Base-by-base conservation (phyloP, 2,329 filamentous ascomycete species). In the Exophiala sp. region DNA sequence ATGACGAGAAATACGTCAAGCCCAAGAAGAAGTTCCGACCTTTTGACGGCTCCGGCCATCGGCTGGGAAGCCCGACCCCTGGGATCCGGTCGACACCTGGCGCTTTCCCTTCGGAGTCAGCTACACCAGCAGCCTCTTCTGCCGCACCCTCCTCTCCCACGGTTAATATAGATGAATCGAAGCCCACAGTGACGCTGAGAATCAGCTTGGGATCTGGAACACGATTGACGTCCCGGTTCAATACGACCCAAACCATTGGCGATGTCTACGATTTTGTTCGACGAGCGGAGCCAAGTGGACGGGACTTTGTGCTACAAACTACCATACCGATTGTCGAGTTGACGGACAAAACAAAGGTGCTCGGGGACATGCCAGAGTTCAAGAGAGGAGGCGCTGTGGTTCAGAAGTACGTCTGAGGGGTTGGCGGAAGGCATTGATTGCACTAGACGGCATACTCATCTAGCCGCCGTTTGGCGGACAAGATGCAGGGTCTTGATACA, bases 311-410 rank as follows among this genome's bases (percentile, higher is more conserved):
- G 2, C 66, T 84, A 52, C 81, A 82, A 76, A 83, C 80, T 3
- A 83, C 80, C 0, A 83, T 84, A 63, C 81, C 81, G 0, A 81
- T 73, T 50, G 81, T 77, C 58, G 80, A 83, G 61, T 66, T 83
- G 32, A 74, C 66, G 13, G 80, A 84, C 59, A 77, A 78, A 65
- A 61, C 64, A 3, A 63, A 65, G 19, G 63, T 64, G 7, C 63
- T 76, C 21, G 72, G 70, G 2, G 73, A 75, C 14, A 60, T 76
- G 42, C 58, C 71, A 3, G 73, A 75, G 37, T 74, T 75, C 59
- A 75, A 74, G 61, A 66, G 73, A 19, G 73, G 73, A 43, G 73
- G 73, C 22, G 72, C 74, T 18, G 68, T 76, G 30, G 71, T 76
- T 14, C 73, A 76, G 62, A 75, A 74, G 58, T 76, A 59, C 43